These are phyloP conservation scores for Trypanosoma lewisi DNA, from an alignment of 208 protist species.

Conservation along the genomic window DNA sequence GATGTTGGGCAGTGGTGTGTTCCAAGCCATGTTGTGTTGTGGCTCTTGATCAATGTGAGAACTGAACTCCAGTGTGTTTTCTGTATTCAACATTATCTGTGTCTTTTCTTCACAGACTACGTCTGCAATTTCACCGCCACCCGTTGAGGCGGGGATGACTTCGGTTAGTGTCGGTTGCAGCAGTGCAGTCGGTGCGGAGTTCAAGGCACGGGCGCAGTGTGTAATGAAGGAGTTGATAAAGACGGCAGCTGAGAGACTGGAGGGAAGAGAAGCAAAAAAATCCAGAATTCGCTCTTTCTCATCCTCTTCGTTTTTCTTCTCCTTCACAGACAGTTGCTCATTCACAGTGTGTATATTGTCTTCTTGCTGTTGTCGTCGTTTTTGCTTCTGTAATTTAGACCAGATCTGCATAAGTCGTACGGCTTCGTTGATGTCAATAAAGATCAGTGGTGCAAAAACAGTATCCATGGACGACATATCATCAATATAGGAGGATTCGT, in stretches of 20 bases:
- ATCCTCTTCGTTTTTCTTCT: background rate
- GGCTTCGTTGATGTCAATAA: conserved; percentile 27
- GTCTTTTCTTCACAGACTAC: background rate
- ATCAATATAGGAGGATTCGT: background rate
- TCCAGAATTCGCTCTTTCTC: background rate
- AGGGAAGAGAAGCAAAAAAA: conserved; percentile 11
- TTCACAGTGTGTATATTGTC: background rate
- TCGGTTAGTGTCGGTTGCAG: background rate
- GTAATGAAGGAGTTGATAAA: conserved; percentile 11
- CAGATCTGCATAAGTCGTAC: conserved; percentile 17
- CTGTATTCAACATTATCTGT: background rate
- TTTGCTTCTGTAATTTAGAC: background rate
- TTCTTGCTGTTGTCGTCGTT: background rate
- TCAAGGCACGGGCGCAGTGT: background rate
- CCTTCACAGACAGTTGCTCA: too few relatives aligned
- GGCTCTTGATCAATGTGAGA: background rate
- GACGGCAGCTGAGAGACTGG: background rate
- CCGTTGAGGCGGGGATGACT: background rate
- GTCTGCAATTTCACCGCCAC: background rate
- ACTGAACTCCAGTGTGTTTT: background rate
- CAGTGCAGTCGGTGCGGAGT: background rate
- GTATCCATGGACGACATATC: background rate
- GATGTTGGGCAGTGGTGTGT: too few relatives aligned
- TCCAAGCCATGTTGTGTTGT: too few relatives aligned
- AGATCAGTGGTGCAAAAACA: conserved; percentile 10